Evolutionary conservation across 495 filamentous ascomycete species (phyloP), one percentile per base, ranked within the genome.

Genomic region (Clavariopsis aquatica): DNA sequence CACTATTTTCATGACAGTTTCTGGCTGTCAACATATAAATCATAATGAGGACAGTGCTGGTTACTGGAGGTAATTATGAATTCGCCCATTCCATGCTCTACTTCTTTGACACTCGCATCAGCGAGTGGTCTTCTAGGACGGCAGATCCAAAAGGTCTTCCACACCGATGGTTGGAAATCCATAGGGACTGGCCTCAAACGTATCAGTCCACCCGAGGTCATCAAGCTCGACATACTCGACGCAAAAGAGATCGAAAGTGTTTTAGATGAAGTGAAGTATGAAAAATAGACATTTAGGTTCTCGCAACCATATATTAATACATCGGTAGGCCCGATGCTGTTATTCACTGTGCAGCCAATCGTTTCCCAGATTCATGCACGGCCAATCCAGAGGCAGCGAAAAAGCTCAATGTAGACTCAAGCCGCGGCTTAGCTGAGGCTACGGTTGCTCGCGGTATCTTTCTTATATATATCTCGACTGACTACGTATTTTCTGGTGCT

Each of bases 281-380:
- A 66, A 15, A 19, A 38, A 15, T 20, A 29, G 2, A 7, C 19
- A 3, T 41, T 26, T 12, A 29, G 26, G 31, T n/a, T 45, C 31
- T 24, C 27, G n/a, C 15, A 46, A 43, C 17, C 7, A 28, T 45
- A 49, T 62, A 64, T 52, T 62, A 31, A 28, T 19, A 19, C 12
- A 31, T 38, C 45, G 45, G 10, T 68, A 96, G 91, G 70, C 92
- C 92, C 10, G 80, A 88, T 45, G 90, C 89, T 49, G 85, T 96
- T 47, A 81, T 96, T 24, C 92, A 96, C 74, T 95, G 91, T 92
- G 93, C 93, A 29, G 93, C 93, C n/a, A 92, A 96, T 65, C 87
- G 91, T 64, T 94, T 85, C 68, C 93, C 93, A 1, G 92, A 97
- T 68, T 85, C 87, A 69, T 92, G 89, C 73, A 88, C 91, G 64